Base-by-base conservation (phyloP, 371 early-diverging fungal species). In the Circinella minor region DNA sequence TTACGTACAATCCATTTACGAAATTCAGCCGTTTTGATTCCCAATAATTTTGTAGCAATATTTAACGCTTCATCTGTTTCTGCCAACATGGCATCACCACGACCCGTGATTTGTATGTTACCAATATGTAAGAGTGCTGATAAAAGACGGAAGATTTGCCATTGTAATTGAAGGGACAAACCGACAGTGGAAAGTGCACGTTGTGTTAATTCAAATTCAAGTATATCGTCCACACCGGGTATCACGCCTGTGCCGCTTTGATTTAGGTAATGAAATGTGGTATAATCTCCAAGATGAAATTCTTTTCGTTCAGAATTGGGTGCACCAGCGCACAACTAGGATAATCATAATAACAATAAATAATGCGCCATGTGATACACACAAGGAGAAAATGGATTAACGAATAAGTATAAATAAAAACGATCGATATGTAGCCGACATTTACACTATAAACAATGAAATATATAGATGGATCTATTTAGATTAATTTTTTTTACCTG, bases 91-190 rank as follows among this genome's bases (percentile, higher is more conserved):
- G 87, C 85, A 61, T 89, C 88, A 14, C 77, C 82, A 18, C 82
- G 75, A 27, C 90, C 92, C 15, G 80, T 88, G 68, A 96, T 87
- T 64, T 90, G 83, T 60, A 96, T 90, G 84, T 96, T 95, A 66
- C 96, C 96, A 46, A 97, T 81, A 76, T 95, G 95, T 66, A 96
- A 82, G 36, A 98, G 76, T 20, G 93, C 94, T 4, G 96, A 93
- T 71, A 95, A 84, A 47, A 96, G 77, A 37, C 86, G 86, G 83
- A 95, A 95, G 66, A 96, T 92, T 36, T 90, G 84, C 93, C 92
- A 91, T 77, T 96, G 96, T 27, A 82, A 78, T 65, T 90, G 86
- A 37, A 89, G 86, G 17, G 89, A 84, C 39, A 96, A 87, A 51
- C 96, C 96, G 63, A 96, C 89, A n/a, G 87, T 89, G 15, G 91